Conservation (phyloP, 129 eudicot genomes). For the Pittosporum tobira region DNA sequence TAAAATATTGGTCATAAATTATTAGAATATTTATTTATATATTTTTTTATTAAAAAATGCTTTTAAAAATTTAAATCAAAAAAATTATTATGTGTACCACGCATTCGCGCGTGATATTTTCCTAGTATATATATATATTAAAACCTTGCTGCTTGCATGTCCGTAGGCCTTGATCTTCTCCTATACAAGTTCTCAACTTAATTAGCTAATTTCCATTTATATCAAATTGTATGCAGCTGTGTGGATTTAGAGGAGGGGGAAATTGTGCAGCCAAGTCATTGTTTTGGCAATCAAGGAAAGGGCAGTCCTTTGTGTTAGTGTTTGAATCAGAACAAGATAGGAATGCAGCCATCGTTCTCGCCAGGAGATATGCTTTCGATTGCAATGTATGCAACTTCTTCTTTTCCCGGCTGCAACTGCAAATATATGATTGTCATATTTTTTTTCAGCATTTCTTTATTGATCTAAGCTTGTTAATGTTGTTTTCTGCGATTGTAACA, state of each 20-base stretch:
- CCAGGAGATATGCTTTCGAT: slow-evolving; percentile 78
- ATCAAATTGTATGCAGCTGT: slow-evolving; percentile 37
- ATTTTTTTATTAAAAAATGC: too few species aligned
- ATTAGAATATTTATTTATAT: too few species aligned
- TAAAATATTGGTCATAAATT: too few species aligned
- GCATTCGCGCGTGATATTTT: too few species aligned
- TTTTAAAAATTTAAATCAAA: too few species aligned
- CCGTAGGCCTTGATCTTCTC: background rate
- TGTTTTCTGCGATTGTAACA: too few species aligned
- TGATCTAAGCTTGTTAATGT: too few species aligned
- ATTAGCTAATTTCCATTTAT: background rate
- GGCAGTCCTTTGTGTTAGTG: slow-evolving; percentile 72
- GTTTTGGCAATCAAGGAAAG: slow-evolving; percentile 94
- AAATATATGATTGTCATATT: background rate
- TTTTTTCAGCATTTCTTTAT: background rate
- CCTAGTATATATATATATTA: too few species aligned
- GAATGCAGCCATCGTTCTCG: slow-evolving; percentile 69
- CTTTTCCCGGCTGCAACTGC: slow-evolving; percentile 3
- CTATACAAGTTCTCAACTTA: background rate
- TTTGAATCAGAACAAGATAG: slow-evolving; percentile 82
- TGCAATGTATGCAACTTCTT: slow-evolving; percentile 52
- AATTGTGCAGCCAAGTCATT: slow-evolving; percentile 86
- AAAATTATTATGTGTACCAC: too few species aligned
- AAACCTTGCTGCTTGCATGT: too few species aligned
- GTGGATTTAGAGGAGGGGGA: slow-evolving; percentile 96